A percentile compares a stretch with the other conserved stretches of the same genome.
phyloP scores from a whole-genome alignment of 148 eudicot species.

The Rhododendron molle region DNA sequence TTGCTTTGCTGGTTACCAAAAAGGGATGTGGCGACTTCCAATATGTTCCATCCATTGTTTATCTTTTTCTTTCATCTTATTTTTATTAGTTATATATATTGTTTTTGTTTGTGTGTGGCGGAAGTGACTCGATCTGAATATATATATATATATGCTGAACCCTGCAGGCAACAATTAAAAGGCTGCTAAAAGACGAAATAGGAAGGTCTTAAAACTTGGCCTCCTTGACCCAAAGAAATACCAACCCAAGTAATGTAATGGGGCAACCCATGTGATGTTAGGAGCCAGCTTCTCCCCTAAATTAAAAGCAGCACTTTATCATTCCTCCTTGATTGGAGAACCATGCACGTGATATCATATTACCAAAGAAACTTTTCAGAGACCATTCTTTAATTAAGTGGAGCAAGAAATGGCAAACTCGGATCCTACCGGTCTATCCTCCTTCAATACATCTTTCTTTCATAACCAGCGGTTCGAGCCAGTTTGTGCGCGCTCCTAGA shows the following conservation, averaged over 20 bases:
- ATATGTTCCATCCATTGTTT: neutral
- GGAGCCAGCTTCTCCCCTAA: neutral
- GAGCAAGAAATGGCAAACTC: neutral
- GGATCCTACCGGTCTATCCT: too few relatives aligned
- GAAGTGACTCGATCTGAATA: neutral
- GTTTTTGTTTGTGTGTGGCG: neutral
- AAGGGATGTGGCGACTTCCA: neutral
- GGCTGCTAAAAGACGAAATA: neutral
- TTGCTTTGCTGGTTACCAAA: too few relatives aligned
- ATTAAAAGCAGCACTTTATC: neutral
- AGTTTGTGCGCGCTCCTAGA: too few relatives aligned
- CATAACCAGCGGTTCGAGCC: too few relatives aligned
- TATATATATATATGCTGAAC: neutral
- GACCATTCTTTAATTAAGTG: neutral
- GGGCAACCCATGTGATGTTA: neutral
- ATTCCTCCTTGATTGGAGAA: conserved; percentile 6
- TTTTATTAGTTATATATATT: neutral
- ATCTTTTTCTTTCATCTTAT: neutral
- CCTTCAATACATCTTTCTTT: too few relatives aligned
- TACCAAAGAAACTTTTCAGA: neutral
- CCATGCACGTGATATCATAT: conserved; percentile 6
- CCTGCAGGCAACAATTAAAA: neutral
- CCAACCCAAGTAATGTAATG: neutral
- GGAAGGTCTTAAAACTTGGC: neutral
- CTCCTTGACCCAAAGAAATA: neutral